Conservation (phyloP, 2,329 filamentous ascomycete species). For the Septoria petroselini region DNA sequence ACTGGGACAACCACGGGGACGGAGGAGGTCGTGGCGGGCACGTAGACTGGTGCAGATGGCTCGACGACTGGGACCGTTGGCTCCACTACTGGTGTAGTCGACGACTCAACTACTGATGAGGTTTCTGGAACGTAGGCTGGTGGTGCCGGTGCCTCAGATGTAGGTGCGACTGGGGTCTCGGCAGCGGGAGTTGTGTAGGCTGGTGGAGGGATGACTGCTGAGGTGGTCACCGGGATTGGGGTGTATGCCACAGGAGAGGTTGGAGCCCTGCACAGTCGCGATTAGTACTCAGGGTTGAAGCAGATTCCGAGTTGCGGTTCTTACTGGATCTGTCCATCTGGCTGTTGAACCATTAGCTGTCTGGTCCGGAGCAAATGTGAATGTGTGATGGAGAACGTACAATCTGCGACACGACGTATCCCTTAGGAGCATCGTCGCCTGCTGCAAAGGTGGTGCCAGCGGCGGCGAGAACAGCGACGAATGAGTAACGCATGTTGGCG, state of each 20-base stretch:
- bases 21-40: neutral
- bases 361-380: neutral
- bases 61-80: constrained; percentile 4
- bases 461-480: constrained; percentile 23
- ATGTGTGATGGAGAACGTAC: neutral
- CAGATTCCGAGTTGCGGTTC: neutral
- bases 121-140: constrained; percentile 13
- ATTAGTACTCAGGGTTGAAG: neutral
- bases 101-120: constrained; percentile 9
- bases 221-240: constrained; percentile 11
- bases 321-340: constrained; percentile 23
- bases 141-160: constrained; percentile 6
- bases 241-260: constrained; percentile 15
- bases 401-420: constrained; percentile 25
- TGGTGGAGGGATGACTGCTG: constrained; percentile 9
- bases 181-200: constrained; percentile 16
- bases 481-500: constrained; percentile 26
- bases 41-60: constrained; percentile 13
- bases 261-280: constrained; percentile 9
- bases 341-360: constrained; percentile 13
- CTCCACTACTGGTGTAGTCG: too few species aligned
- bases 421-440: constrained; percentile 3
- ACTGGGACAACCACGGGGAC: constrained; percentile 6
- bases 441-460: constrained; percentile 21
- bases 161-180: constrained; percentile 13